Evolutionary conservation across 768 basidiomycete genomes (phyloP).

Genomic region (Serendipita sp.): DNA sequence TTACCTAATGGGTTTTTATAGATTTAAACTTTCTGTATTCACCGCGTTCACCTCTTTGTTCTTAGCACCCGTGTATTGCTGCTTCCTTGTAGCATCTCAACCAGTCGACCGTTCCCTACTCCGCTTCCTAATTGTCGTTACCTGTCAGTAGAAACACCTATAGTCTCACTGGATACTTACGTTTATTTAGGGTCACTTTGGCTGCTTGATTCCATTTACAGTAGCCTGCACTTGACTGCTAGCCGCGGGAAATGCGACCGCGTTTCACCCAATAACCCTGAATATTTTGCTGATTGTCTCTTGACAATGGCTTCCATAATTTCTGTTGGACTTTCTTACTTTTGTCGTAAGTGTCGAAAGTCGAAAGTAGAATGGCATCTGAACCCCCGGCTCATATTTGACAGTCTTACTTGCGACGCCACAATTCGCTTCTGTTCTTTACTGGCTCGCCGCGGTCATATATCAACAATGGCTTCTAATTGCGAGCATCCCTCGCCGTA

Average conservation of each 20-base stretch:
- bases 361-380: neutral
- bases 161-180: neutral
- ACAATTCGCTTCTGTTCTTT: neutral
- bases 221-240: neutral
- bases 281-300: neutral
- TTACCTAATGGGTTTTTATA: neutral
- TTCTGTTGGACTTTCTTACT: neutral
- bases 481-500: slow-evolving; percentile 2
- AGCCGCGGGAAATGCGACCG: neutral
- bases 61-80: slow-evolving; percentile 2
- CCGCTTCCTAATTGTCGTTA: neutral
- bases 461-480: slow-evolving; percentile 4
- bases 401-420: slow-evolving; percentile 1
- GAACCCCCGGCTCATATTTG: neutral
- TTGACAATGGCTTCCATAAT: neutral
- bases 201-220: neutral
- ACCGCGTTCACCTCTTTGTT: slow-evolving; percentile 1
- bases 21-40: slow-evolving; percentile 4
- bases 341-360: neutral
- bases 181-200: neutral
- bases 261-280: neutral
- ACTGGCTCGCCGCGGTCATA: neutral
- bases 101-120: slow-evolving; percentile 1
- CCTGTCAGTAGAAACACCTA: neutral
- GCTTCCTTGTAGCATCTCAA: slow-evolving; percentile 4